phyloP scores from a whole-genome alignment of 1,139 yeast species.

The Suhomyces terraborum region DNA sequence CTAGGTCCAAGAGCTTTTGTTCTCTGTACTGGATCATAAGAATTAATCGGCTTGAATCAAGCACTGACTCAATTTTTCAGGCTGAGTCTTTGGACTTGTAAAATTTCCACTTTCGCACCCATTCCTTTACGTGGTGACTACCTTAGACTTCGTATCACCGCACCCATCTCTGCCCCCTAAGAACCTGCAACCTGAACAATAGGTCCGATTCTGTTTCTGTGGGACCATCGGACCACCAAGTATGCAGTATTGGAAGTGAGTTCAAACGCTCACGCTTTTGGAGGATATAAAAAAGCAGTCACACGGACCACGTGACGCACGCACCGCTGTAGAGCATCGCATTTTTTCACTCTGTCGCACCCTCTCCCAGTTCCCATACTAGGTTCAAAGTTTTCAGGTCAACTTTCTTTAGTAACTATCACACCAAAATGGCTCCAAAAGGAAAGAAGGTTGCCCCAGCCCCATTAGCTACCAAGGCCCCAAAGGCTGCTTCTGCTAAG shows the following conservation, averaged over 20 bases:
- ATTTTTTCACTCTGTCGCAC: slow-evolving; percentile 7
- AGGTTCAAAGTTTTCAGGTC: slow-evolving; percentile 9
- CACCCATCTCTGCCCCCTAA: too few species aligned
- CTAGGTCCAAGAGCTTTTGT: too few species aligned
- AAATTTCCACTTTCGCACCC: background rate
- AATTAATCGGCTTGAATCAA: too few species aligned
- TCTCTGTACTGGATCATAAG: too few species aligned
- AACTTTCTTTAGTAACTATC: slow-evolving; percentile 12
- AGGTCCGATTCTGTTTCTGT: too few species aligned
- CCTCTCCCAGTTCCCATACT: slow-evolving; percentile 3
- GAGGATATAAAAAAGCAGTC: slow-evolving; percentile 15
- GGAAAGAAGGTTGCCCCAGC: slow-evolving; percentile 57
- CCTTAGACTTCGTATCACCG: too few species aligned
- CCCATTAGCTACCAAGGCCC: slow-evolving; percentile 48
- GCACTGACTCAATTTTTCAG: too few species aligned
- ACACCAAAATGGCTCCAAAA: slow-evolving; percentile 47
- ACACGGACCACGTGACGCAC: slow-evolving; percentile 9
- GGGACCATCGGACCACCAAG: too few species aligned
- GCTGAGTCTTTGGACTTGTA: too few species aligned
- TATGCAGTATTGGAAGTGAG: too few species aligned
- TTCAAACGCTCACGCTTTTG: too few species aligned
- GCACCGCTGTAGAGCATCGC: background rate
- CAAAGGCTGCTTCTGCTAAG: slow-evolving; percentile 27
- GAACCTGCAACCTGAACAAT: too few species aligned
- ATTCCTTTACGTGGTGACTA: background rate